phyloP scores from a whole-genome alignment of 2,329 filamentous ascomycete genomes.

The Cordyceps cicadae region DNA sequence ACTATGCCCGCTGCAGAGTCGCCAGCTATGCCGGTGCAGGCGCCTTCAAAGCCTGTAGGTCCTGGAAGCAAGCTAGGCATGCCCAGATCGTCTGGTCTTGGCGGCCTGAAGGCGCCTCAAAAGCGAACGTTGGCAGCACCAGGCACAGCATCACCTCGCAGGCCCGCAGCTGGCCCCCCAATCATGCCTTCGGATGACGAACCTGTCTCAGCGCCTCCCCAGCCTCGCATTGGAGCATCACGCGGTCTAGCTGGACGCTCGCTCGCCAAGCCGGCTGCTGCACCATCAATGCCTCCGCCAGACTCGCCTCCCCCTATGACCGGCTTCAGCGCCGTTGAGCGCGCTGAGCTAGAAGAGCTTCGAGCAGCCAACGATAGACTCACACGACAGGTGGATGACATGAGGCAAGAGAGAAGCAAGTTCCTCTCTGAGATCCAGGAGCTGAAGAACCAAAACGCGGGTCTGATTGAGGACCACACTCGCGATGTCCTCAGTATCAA shows the following conservation, averaged over 20 bases:
- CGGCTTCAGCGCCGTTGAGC: slow-evolving; percentile 69
- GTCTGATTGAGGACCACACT: slow-evolving; percentile 94
- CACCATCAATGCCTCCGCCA: slow-evolving; percentile 41
- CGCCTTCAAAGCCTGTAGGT: slow-evolving; percentile 42
- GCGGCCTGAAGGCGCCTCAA: slow-evolving; percentile 52
- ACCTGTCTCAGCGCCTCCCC: slow-evolving; percentile 44
- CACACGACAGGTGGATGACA: slow-evolving; percentile 65
- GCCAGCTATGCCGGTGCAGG: slow-evolving; percentile 49
- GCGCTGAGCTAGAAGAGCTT: slow-evolving; percentile 86
- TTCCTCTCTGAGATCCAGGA: slow-evolving; percentile 84
- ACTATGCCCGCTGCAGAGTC: slow-evolving; percentile 37
- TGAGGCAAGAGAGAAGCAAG: slow-evolving; percentile 72
- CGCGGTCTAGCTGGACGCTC: slow-evolving; percentile 79
- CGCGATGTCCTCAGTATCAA: slow-evolving; percentile 93
- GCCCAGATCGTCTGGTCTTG: slow-evolving; percentile 43
- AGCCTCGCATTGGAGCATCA: slow-evolving; percentile 58
- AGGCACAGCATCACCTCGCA: slow-evolving; percentile 45
- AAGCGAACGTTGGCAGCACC: slow-evolving; percentile 45
- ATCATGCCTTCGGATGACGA: slow-evolving; percentile 50
- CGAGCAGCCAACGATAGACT: slow-evolving; percentile 75
- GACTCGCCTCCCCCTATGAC: slow-evolving; percentile 52
- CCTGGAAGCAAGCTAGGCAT: slow-evolving; percentile 45
- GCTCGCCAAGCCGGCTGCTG: slow-evolving; percentile 62
- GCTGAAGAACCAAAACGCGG: slow-evolving; percentile 92
- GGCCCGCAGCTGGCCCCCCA: slow-evolving; percentile 38